These are phyloP conservation scores for Mycosarcoma mackinlayi DNA, from an alignment of 1,284 basidiomycete genomes.

Conservation along the genomic window DNA sequence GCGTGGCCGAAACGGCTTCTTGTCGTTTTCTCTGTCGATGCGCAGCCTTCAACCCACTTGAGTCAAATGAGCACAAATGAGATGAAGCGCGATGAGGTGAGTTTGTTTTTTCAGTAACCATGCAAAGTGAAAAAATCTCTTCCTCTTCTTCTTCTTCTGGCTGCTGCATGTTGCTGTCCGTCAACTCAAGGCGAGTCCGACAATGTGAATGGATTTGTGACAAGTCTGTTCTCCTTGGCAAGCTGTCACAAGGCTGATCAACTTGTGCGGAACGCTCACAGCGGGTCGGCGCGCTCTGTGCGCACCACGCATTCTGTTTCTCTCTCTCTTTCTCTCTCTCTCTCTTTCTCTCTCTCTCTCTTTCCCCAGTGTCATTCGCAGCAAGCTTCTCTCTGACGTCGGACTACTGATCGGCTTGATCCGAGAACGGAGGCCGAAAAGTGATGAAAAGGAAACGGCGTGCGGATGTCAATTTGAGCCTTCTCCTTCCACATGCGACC, in stretches of 20 bases:
- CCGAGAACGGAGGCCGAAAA: background rate
- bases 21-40: background rate
- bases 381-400: background rate
- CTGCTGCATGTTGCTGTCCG: background rate
- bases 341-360: background rate
- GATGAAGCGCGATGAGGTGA: background rate
- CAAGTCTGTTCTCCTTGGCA: background rate
- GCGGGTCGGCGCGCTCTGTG: no score
- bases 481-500: background rate
- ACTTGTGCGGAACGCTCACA: no score
- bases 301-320: background rate
- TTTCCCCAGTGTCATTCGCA: background rate
- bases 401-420: background rate
- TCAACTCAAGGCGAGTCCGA: background rate
- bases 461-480: background rate
- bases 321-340: background rate
- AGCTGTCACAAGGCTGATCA: conserved; percentile 16
- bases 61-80: background rate
- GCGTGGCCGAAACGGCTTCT: background rate
- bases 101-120: background rate
- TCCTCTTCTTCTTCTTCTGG: background rate
- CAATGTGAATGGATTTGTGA: conserved; percentile 1
- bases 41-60: background rate
- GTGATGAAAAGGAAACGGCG: background rate
- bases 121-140: background rate